phyloP scores from a whole-genome alignment of 2,329 filamentous ascomycete genomes.

The Verticillium alfalfae region DNA sequence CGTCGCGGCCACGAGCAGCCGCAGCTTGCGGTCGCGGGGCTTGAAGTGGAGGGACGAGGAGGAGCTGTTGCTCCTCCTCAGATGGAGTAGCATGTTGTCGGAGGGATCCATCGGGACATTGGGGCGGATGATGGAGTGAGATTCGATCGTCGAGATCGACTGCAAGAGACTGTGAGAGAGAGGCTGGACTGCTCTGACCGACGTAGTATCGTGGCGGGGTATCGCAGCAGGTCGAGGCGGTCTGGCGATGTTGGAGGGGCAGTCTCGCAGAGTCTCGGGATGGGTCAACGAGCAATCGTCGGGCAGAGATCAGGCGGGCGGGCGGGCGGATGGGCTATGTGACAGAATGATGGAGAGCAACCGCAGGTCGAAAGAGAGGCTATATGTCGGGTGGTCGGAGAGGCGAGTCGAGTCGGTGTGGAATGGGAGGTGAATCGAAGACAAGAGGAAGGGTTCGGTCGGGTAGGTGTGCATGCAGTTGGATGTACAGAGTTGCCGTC shows the following conservation, averaged over 20 bases:
- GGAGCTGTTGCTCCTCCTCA: slow-evolving; percentile 15
- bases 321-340: neutral
- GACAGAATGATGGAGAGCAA: neutral
- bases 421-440: neutral
- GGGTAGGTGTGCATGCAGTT: neutral
- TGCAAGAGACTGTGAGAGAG: neutral
- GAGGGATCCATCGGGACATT: slow-evolving; percentile 3
- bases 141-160: neutral
- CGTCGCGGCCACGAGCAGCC: slow-evolving; percentile 60
- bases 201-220: neutral
- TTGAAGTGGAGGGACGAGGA: slow-evolving; percentile 30
- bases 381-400: neutral
- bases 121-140: neutral
- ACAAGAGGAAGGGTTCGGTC: neutral
- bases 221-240: neutral
- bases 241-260: neutral
- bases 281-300: neutral
- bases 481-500: neutral
- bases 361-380: neutral
- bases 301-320: neutral
- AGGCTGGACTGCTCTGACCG: no score
- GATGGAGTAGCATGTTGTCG: slow-evolving; percentile 1
- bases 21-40: slow-evolving; percentile 40
- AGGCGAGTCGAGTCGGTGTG: neutral
- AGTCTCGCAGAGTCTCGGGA: neutral